Evolutionary conservation across 1,284 basidiomycete genomes (phyloP).

Genomic region (Megacollybia platyphylla): DNA sequence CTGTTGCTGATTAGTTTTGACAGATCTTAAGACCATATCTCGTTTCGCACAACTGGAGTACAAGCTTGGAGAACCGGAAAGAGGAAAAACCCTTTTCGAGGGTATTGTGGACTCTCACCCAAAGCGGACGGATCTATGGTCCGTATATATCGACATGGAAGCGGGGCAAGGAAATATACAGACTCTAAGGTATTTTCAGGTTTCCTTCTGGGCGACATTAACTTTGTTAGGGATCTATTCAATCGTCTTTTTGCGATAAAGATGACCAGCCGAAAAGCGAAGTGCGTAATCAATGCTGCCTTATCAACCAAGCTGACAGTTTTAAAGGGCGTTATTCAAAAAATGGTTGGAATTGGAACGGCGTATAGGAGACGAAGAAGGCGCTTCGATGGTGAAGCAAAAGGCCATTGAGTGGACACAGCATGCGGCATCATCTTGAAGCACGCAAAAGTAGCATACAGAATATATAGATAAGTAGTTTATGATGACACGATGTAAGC

Average conservation of each 20-base stretch:
- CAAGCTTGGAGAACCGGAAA: slow-evolving; percentile 86
- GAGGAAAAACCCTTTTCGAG: slow-evolving; percentile 93
- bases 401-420: slow-evolving; percentile 86
- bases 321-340: slow-evolving; percentile 78
- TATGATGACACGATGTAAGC: slow-evolving; percentile 12
- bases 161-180: slow-evolving; percentile 68
- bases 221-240: slow-evolving; percentile 57
- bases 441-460: background rate
- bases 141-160: slow-evolving; percentile 95
- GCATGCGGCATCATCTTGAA: slow-evolving; percentile 19
- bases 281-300: slow-evolving; percentile 33
- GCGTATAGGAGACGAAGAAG: slow-evolving; percentile 77
- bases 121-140: slow-evolving; percentile 93
- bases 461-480: slow-evolving; percentile 21
- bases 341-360: slow-evolving; percentile 93
- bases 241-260: slow-evolving; percentile 74
- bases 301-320: background rate
- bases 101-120: slow-evolving; percentile 92
- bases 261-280: slow-evolving; percentile 90
- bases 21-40: slow-evolving; percentile 90
- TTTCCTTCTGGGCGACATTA: slow-evolving; percentile 6
- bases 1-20: background rate
- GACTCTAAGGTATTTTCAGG: slow-evolving; percentile 41
- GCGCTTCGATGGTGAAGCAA: slow-evolving; percentile 72
- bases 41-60: slow-evolving; percentile 95